Conservation (phyloP, 306 rosid genomes). For the Cyamopsis tetragonoloba region DNA sequence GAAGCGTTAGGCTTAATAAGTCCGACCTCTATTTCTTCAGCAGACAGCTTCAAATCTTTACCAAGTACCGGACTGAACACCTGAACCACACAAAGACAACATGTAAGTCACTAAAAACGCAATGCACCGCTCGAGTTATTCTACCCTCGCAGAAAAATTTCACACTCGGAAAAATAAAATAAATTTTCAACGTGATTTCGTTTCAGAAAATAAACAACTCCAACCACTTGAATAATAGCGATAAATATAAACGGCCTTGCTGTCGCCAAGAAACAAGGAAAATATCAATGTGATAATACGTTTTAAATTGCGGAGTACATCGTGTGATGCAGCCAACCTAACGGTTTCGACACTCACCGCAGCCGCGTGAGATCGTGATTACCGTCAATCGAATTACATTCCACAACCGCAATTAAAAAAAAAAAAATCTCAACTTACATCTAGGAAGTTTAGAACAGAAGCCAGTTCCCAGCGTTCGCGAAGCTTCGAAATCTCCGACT, state of each 20-base stretch:
- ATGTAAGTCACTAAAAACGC: background rate
- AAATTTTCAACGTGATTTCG: background rate
- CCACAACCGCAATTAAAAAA: too few relatives aligned
- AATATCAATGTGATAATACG: too few relatives aligned
- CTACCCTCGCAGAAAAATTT: background rate
- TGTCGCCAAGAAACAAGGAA: too few relatives aligned
- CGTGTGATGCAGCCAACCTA: too few relatives aligned
- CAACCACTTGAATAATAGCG: background rate
- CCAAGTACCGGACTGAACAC: constrained; percentile 71
- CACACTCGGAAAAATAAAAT: too few relatives aligned
- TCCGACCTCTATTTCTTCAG: constrained; percentile 75
- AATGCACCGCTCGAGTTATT: background rate
- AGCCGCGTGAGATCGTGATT: too few relatives aligned
- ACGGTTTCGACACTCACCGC: too few relatives aligned
- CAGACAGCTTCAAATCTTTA: constrained; percentile 47
- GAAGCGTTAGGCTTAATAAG: constrained; percentile 53
- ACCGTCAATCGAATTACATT: too few relatives aligned
- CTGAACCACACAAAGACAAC: constrained; percentile 26
- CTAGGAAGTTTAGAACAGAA: constrained; percentile 69
- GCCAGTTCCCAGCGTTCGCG: constrained; percentile 89
- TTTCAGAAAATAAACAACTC: background rate
- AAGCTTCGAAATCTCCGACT: constrained; percentile 43
- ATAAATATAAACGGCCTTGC: background rate
- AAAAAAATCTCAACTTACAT: too few relatives aligned
- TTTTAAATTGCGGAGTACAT: too few relatives aligned